Base-by-base conservation (phyloP, 257 asterid species). In the Rhazya stricta region DNA sequence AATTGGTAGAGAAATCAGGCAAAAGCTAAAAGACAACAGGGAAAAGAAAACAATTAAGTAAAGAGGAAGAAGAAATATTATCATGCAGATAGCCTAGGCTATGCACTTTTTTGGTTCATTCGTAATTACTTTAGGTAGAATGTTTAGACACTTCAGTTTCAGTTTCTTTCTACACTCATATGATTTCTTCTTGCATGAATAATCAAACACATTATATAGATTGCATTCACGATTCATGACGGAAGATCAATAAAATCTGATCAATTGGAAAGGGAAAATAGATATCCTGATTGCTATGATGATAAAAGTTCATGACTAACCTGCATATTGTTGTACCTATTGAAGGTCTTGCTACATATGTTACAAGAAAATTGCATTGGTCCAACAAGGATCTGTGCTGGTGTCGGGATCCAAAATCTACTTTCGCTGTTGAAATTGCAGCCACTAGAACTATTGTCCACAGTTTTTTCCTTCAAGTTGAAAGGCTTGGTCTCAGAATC, bases 301-400 rank as follows among this genome's bases (percentile, higher is more conserved):
- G 12, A 15, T 18, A 3, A 65, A 11, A 18, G 3, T 3, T 36
- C 0, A 18, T 43, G 18, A 85, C 88, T 74, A 25, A 94, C 98
- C 98, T 94, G 97, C 97, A 94, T 91, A 87, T 94, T 94, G 61
- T 94, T 94, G 91, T 91, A 94, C 83, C 97, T 88, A 79, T 88
- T 94, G 88, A 94, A 94, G 85, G 96, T 86, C 85, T 91, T 94
- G 89, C 61, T 85, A 85, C 98, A 94, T 41, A 94, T 87, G 79
- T 79, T 76, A 83, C 98, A 94, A 77, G 97, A 79, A 84, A 94
- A 94, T 67, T 94, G 97, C 96, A 89, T 90, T 43, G 97, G 97
- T 15, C 98, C 98, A 36, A 91, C 91, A 60, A 94, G 97, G 83
- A 94, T 94, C 83, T 94, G 98, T 0, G 97, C 83, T 71, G 94